These are phyloP conservation scores for Diddensiella caesifluorescens DNA, from an alignment of 805 yeast species.

Conservation along the genomic window DNA sequence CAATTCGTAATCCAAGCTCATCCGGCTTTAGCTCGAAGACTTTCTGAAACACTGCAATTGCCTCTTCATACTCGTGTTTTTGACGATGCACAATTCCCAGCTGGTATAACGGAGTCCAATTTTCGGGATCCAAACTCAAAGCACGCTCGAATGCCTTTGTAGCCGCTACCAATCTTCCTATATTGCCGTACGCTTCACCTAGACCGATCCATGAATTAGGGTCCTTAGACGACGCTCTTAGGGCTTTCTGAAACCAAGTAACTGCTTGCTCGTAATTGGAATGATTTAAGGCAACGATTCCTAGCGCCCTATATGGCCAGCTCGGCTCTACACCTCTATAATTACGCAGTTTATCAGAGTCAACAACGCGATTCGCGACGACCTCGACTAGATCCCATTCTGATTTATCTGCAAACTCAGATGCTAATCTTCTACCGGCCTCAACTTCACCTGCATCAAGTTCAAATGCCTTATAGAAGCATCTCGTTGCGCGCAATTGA, in stretches of 20 bases:
- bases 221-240: conserved; percentile 63
- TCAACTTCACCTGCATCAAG: conserved; percentile 67
- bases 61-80: conserved; percentile 60
- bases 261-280: conserved; percentile 76
- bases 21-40: conserved; percentile 40
- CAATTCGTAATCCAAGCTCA: conserved; percentile 33
- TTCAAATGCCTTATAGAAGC: conserved; percentile 87
- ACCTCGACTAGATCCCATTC: conserved; percentile 87
- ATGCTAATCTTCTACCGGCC: conserved; percentile 70
- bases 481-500: conserved; percentile 65
- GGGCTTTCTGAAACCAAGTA: conserved; percentile 81
- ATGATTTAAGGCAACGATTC: conserved; percentile 65
- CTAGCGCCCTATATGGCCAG: conserved; percentile 91
- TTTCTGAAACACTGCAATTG: conserved; percentile 45
- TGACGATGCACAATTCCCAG: conserved; percentile 60
- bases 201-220: conserved; percentile 84
- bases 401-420: conserved; percentile 54
- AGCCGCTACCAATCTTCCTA: conserved; percentile 86
- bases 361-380: conserved; percentile 59
- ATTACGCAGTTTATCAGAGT: conserved; percentile 48
- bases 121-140: conserved; percentile 44
- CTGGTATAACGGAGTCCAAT: conserved; percentile 62
- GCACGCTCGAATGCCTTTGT: conserved; percentile 73
- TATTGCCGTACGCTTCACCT: conserved; percentile 89
- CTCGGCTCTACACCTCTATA: conserved; percentile 17